Base-by-base conservation (phyloP, 352 stramenopile species). In the Phytopythium sindhum region DNA sequence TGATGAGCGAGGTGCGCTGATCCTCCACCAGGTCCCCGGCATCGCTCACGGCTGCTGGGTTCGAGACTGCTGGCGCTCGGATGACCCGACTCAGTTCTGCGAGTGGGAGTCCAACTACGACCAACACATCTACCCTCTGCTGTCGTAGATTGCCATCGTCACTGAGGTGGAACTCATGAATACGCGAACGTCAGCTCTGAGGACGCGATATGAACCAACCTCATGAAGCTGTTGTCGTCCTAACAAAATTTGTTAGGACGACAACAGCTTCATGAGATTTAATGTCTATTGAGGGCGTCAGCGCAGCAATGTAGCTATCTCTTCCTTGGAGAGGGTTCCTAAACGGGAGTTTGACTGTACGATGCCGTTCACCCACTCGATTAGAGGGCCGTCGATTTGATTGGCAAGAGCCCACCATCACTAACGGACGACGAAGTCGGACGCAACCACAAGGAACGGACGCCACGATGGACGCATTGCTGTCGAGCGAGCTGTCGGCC, bases 401-500 rank as follows among this genome's bases (percentile, higher is more conserved):
- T 31, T 58, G 52, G 31, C 28, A 45, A 47, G 48, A 39, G 47
- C 47, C 12, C 47, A 10, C 51, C 26, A 57, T 9, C 11, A 47
- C 8, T 8, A 8, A 3, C 31, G n/a, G n/a, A n/a, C n/a, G n/a
- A 44, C 4, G 2, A 21, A n/a, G 24, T 33, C 15, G 26, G 50
- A 33, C 50, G 17, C 35, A 2, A 41, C 35, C 12, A 11, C 4
- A 5, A 4, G 4, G 35, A 39, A 29, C n/a, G 7, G 31, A 61
- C 39, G 14, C 53, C 60, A 53, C 23, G 3, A 81, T 82, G 74
- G 69, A 82, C 52, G 61, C 66, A 4, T 60, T 84, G 47, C 69
- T 86, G 10, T 69, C 77, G 12, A 77, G 63, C 51, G 77, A 86
- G 45, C 71, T 86, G 39, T 84, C 77, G 50, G 70, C 74, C 21